A percentile compares a stretch with the other conserved stretches of the same genome.
phyloP scores from a whole-genome alignment of 2,329 filamentous ascomycete genomes.

The Cladophialophora immunda region DNA sequence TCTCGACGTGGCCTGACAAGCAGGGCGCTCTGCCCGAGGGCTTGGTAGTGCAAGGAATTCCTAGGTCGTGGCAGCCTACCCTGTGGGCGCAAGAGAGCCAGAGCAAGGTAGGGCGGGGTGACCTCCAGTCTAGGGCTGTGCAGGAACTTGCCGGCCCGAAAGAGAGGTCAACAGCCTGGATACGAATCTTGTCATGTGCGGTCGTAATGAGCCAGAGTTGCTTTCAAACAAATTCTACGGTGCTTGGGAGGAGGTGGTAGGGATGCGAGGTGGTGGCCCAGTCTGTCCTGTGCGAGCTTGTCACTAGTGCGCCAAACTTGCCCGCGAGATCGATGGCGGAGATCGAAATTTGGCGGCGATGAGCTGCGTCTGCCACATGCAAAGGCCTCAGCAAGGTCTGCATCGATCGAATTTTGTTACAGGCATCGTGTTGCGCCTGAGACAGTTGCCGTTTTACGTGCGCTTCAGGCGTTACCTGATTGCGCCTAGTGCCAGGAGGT shows the following conservation, averaged over 20 bases:
- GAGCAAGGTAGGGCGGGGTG: neutral
- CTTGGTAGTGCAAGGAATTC: neutral
- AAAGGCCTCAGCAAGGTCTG: neutral
- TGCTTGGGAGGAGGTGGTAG: neutral
- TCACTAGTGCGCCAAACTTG: neutral
- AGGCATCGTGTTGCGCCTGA: no score
- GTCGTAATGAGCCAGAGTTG: neutral
- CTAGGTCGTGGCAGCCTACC: neutral
- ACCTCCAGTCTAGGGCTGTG: neutral
- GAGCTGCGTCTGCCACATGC: neutral
- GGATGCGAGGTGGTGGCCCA: neutral
- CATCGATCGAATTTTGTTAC: neutral
- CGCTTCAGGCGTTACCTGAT: no score
- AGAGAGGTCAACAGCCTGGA: neutral
- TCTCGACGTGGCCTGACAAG: no score
- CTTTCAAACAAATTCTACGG: neutral
- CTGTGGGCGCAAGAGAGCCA: no score
- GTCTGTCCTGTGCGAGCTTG: neutral
- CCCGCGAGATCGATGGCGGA: neutral
- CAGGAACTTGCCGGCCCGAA: neutral
- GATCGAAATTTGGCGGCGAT: neutral
- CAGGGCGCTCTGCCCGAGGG: no score
- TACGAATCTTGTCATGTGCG: neutral
- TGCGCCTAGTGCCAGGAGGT: no score
- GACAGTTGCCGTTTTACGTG: no score